phyloP scores from a whole-genome alignment of 2,329 filamentous ascomycete species.

The Clonostachys byssicola region DNA sequence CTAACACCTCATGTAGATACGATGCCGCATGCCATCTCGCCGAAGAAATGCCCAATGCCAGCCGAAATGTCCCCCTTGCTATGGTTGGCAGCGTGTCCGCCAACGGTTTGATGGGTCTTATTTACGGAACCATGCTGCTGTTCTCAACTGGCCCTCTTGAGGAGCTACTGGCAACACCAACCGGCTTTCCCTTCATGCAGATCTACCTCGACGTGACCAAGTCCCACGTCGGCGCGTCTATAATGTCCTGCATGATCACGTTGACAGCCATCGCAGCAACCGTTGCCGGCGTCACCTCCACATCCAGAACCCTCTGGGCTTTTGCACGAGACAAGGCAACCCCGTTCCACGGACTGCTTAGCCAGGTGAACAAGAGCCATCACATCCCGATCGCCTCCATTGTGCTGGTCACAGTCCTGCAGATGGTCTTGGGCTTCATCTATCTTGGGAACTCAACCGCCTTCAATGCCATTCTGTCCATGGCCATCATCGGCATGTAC shows the following conservation, averaged over 20 bases:
- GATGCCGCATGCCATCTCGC: constrained; percentile 25
- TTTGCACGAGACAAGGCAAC: constrained; percentile 30
- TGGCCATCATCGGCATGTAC: constrained; percentile 37
- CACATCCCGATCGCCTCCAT: constrained; percentile 26
- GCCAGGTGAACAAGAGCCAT: constrained; percentile 17
- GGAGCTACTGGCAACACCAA: constrained; percentile 27
- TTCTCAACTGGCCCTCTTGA: constrained; percentile 33
- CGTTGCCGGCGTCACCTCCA: constrained; percentile 24
- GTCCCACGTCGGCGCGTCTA: constrained; percentile 14
- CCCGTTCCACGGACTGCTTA: constrained; percentile 27
- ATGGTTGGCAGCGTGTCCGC: constrained; percentile 28
- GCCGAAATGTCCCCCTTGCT: constrained; percentile 27
- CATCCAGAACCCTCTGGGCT: constrained; percentile 29
- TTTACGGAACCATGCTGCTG: constrained; percentile 26
- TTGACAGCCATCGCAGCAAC: constrained; percentile 19
- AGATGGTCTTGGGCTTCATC: constrained; percentile 26
- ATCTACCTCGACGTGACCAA: constrained; percentile 23
- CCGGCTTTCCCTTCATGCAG: constrained; percentile 37
- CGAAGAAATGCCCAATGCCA: constrained; percentile 24
- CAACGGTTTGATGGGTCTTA: constrained; percentile 34
- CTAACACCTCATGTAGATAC: constrained; percentile 11
- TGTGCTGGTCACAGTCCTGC: constrained; percentile 13
- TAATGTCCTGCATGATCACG: constrained; percentile 19
- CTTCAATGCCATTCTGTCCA: constrained; percentile 31
- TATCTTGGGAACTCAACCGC: constrained; percentile 35